A percentile compares a stretch with the other conserved stretches of the same genome.
Evolutionary conservation across 306 rosid species (phyloP).

Genomic region (Arachis stenosperma): DNA sequence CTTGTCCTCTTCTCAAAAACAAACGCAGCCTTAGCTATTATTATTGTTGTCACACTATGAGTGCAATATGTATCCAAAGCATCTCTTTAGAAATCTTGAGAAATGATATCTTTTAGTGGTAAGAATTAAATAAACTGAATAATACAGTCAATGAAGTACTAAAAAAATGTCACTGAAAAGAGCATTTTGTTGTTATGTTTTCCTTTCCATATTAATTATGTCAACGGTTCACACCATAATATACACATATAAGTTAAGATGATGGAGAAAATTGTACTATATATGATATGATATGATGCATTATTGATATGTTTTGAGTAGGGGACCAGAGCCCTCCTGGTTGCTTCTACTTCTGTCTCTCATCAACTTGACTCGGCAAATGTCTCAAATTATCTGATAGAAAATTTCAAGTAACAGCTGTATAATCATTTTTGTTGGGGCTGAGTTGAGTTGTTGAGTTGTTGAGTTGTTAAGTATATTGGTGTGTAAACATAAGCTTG

Average conservation of each 20-base stretch:
- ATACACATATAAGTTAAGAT: neutral
- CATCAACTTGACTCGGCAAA: neutral
- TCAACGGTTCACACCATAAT: neutral
- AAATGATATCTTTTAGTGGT: neutral
- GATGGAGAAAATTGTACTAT: neutral
- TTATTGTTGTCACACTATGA: neutral
- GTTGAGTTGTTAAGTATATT: neutral
- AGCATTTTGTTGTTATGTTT: conserved; percentile 7
- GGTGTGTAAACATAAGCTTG: neutral
- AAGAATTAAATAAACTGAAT: neutral
- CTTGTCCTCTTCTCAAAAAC: no score
- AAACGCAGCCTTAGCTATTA: no score
- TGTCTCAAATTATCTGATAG: neutral
- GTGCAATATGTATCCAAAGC: neutral
- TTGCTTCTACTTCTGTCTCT: conserved; percentile 1
- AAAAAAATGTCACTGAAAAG: conserved; percentile 27
- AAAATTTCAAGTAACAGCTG: neutral
- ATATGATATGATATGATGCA: neutral
- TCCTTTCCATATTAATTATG: neutral
- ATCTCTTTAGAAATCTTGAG: neutral
- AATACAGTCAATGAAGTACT: neutral
- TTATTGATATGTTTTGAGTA: conserved; percentile 4
- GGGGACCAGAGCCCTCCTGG: conserved; percentile 19
- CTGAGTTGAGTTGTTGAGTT: no score
- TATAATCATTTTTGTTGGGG: neutral